Conservation (phyloP, 2,329 filamentous ascomycete genomes). For the Arthrobotrys pseudoclavata region DNA sequence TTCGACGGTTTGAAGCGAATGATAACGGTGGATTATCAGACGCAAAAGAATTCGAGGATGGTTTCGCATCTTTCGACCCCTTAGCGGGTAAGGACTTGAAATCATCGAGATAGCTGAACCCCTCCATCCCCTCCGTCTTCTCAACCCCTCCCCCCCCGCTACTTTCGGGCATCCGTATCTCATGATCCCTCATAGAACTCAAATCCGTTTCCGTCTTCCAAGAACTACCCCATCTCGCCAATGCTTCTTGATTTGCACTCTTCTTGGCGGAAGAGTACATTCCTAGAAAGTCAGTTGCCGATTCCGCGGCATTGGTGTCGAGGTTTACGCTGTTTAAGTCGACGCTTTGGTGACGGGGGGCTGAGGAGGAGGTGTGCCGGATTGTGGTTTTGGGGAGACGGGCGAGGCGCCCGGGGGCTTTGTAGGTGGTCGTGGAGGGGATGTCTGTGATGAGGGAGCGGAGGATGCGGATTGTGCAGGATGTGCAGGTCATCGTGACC, state of each 20-base stretch:
- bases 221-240: constrained; percentile 29
- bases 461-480: constrained; percentile 51
- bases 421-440: constrained; percentile 16
- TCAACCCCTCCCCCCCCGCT: background rate
- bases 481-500: constrained; percentile 42
- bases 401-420: constrained; percentile 3
- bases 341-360: constrained; percentile 35
- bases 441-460: constrained; percentile 44
- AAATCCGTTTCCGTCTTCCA: constrained; percentile 55
- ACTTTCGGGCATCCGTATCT: constrained; percentile 10
- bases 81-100: constrained; percentile 13
- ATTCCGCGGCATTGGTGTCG: background rate
- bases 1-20: background rate
- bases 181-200: constrained; percentile 27
- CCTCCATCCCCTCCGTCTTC: background rate
- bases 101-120: constrained; percentile 31
- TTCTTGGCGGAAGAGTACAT: constrained; percentile 35
- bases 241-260: constrained; percentile 22
- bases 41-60: background rate
- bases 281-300: constrained; percentile 31
- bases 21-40: background rate
- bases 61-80: background rate
- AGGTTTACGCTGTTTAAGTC: constrained; percentile 22
- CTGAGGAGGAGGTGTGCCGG: constrained; percentile 40
- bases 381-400: constrained; percentile 28